Percentiles rank a stretch among this genome's conserved stretches.
Evolutionary conservation across 148 eudicot genomes (phyloP).

Genomic region (Spergularia marina): DNA sequence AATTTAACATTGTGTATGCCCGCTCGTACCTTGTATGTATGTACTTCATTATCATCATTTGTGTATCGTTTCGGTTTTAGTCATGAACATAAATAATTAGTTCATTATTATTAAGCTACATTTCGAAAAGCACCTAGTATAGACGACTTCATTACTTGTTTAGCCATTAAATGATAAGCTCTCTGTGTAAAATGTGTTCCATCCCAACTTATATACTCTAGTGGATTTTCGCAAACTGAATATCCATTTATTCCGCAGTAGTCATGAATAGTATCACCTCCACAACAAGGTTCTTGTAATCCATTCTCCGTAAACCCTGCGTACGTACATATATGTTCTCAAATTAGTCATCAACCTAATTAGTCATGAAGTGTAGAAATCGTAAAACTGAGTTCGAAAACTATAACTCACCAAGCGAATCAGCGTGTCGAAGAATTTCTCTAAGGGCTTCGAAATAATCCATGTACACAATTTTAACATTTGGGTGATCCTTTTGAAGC

Average conservation of each 20-base stretch:
- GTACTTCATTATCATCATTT: no score
- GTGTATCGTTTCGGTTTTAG: no score
- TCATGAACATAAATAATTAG: no score
- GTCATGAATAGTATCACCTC: neutral
- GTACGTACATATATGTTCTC: neutral
- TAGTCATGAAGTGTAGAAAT: no score
- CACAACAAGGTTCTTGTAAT: no score
- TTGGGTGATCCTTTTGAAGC: conserved; percentile 22
- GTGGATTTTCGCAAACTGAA: conserved; percentile 16
- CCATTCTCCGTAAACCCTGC: conserved; percentile 29
- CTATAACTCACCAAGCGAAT: conserved; percentile 27
- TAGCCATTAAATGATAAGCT: conserved; percentile 16
- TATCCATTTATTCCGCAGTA: conserved; percentile 7
- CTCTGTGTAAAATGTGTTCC: conserved; percentile 24
- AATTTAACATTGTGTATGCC: no score
- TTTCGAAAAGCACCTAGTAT: neutral
- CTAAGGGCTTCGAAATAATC: conserved; percentile 26
- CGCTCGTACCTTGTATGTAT: no score
- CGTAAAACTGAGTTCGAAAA: neutral
- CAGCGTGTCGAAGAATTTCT: conserved; percentile 20
- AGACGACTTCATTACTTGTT: conserved; percentile 1
- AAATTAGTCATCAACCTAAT: no score
- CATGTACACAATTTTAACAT: conserved; percentile 26
- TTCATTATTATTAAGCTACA: no score
- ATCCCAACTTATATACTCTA: conserved; percentile 24